Conservation (phyloP, 208 protist genomes). For the Trypanosoma grayi region DNA sequence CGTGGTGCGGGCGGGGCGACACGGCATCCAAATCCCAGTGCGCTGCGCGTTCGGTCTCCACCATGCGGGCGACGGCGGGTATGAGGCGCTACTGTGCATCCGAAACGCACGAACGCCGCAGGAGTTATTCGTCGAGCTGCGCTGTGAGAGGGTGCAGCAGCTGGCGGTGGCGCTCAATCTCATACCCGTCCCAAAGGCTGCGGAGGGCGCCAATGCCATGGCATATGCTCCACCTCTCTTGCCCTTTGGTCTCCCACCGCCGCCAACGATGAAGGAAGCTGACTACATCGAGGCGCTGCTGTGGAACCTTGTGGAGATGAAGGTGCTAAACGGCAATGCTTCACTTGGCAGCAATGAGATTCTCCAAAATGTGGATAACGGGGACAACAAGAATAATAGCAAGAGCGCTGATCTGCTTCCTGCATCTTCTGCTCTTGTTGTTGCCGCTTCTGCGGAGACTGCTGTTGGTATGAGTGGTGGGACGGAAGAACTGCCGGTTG, state of each 20-base stretch:
- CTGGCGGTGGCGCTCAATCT: constrained; percentile 62
- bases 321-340: constrained; percentile 4
- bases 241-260: constrained; percentile 2
- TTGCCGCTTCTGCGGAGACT: background rate
- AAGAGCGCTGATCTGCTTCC: background rate
- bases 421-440: background rate
- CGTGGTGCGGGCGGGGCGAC: constrained; percentile 53
- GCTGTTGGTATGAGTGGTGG: background rate
- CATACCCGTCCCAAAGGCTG: constrained; percentile 20
- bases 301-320: constrained; percentile 26
- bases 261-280: constrained; percentile 17
- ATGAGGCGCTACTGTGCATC: constrained; percentile 41
- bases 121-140: constrained; percentile 61
- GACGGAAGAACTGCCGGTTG: no score
- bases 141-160: constrained; percentile 61
- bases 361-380: background rate
- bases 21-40: constrained; percentile 52
- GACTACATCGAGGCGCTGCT: constrained; percentile 19
- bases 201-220: background rate
- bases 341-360: background rate
- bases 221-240: constrained; percentile 15
- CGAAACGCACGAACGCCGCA: constrained; percentile 54
- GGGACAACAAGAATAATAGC: background rate
- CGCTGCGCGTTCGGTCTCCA: constrained; percentile 44
- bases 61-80: background rate